Base-by-base conservation (phyloP, 345 rosid species). In the Geranium rotundifolium region DNA sequence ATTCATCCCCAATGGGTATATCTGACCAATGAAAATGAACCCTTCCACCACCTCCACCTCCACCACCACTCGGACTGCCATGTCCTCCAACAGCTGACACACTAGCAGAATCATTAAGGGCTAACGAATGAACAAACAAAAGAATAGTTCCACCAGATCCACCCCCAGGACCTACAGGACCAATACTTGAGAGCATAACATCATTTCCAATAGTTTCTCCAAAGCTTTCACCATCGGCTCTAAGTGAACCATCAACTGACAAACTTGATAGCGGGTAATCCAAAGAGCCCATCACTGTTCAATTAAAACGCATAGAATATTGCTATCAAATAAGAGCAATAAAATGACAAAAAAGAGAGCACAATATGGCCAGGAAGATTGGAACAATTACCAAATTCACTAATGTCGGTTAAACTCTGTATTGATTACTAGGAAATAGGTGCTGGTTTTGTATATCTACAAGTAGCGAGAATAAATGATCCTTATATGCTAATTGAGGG, bases 21-120 rank as follows among this genome's bases (percentile, higher is more conserved):
- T 81, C 75, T 56, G 93, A 75, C 97, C 96, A 91, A 67, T 91
- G 95, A 72, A 91, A 85, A 79, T 88, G 97, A 73, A 91, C 76
- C 67, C 97, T 82, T 29, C 97, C 97, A 71, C 97, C 97, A 64
- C 97, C 91, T 49, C 97, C 97, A 54, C 96, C 96, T 30, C 97
- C 97, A 52, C 95, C 84, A 18, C 96, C 95, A 60, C 76, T 74
- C 41, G 77, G 79, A 72, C 89, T 83, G 59, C 97, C 97, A 74
- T 81, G 85, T 66, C 97, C 97, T 62, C 97, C 97, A 56, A 62
- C 64, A 59, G 82, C 73, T 63, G 96, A 85, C 69, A 85, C 78
- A 50, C 64, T 62, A 17, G 97, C 82, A 62, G 84, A 79, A 61
- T 65, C 69, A 17, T 79, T 78, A 67, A 91, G 78, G 29, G 72